phyloP scores from a whole-genome alignment of 257 asterid genomes.

The Fraxinus americana region DNA sequence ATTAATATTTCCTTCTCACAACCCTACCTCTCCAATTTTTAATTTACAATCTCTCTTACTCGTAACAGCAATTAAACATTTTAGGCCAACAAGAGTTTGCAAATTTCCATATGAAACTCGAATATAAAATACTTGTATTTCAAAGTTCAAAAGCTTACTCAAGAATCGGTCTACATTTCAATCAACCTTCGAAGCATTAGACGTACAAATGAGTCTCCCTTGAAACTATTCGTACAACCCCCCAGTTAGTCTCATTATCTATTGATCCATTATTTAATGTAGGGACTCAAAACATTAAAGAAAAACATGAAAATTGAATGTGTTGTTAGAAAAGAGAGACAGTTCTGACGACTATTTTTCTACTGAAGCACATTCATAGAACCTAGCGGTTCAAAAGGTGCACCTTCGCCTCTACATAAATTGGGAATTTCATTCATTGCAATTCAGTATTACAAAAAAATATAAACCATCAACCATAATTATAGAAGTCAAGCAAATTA shows the following conservation, averaged over 20 bases:
- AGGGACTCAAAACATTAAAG: background rate
- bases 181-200: background rate
- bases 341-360: background rate
- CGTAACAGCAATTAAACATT: background rate
- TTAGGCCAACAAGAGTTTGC: background rate
- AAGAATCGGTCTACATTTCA: background rate
- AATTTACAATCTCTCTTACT: background rate
- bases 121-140: background rate
- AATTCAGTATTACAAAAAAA: background rate
- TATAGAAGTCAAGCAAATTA: conserved; percentile 2
- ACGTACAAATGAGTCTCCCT: background rate
- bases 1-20: background rate
- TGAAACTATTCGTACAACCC: background rate
- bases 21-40: background rate
- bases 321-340: background rate
- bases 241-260: background rate
- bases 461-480: background rate
- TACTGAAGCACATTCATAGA: background rate
- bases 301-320: background rate
- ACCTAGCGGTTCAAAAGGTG: background rate
- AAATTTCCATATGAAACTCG: background rate
- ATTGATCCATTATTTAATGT: background rate
- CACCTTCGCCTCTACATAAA: background rate
- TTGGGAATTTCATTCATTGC: background rate
- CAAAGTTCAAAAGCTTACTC: background rate